Percentiles rank a stretch among this genome's conserved stretches.
phyloP scores from a whole-genome alignment of 2,329 filamentous ascomycete genomes.

The Verticillium tricorpus region DNA sequence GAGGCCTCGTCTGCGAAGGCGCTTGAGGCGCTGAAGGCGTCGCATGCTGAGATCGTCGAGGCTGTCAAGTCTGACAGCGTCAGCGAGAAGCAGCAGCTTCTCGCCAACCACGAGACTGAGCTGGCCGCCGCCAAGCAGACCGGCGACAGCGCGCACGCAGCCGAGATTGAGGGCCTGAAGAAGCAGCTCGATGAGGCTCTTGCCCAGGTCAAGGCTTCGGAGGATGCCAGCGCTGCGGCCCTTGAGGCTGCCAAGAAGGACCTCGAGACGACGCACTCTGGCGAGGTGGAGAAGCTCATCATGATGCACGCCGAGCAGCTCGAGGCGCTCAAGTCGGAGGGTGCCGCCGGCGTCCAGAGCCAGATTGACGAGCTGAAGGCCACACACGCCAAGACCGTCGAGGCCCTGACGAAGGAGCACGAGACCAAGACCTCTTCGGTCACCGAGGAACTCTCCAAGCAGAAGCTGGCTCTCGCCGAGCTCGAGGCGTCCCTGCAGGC shows the following conservation, averaged over 20 bases:
- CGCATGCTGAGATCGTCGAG: slow-evolving; percentile 38
- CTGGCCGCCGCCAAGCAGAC: slow-evolving; percentile 25
- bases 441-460: slow-evolving; percentile 22
- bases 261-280: slow-evolving; percentile 39
- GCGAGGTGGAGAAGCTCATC: slow-evolving; percentile 43
- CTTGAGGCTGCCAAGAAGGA: slow-evolving; percentile 40
- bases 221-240: slow-evolving; percentile 37
- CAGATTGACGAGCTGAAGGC: slow-evolving; percentile 39
- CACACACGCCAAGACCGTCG: slow-evolving; percentile 31
- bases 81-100: slow-evolving; percentile 30
- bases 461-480: slow-evolving; percentile 23
- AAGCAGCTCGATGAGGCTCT: slow-evolving; percentile 25
- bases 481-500: slow-evolving; percentile 29
- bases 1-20: slow-evolving; percentile 33
- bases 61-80: slow-evolving; percentile 35
- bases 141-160: slow-evolving; percentile 26
- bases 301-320: slow-evolving; percentile 36
- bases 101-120: slow-evolving; percentile 24
- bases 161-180: slow-evolving; percentile 30
- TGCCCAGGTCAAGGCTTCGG: slow-evolving; percentile 27
- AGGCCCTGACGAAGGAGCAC: slow-evolving; percentile 35
- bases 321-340: slow-evolving; percentile 34
- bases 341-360: slow-evolving; percentile 26
- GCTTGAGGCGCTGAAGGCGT: slow-evolving; percentile 35
- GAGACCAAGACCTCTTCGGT: slow-evolving; percentile 23